Base-by-base conservation (phyloP, 225 moss, liverwort and hornwort species). In the Neckera pumila region DNA sequence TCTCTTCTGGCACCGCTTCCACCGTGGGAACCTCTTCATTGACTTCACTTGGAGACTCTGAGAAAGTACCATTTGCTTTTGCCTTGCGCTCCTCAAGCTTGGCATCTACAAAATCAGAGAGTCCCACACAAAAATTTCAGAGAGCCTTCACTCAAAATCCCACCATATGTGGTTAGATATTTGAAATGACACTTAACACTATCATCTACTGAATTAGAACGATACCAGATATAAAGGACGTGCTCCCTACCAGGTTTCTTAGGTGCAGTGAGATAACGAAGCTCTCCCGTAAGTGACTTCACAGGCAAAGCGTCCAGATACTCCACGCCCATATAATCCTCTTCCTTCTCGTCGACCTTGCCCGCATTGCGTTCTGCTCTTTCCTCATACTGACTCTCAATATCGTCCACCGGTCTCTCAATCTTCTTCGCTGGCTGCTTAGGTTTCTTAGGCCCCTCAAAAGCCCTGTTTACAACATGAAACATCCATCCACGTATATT, bases 301-400 rank as follows among this genome's bases (percentile, higher is more conserved):
- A 99, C 96, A 83, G 99, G 99, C 81, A 99, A 87, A 84, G 92
- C 95, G 86, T 99, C 97, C 77, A 97, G 92, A 36, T 95, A 94
- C 87, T 99, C 97, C 76, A 95, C 94, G 77, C 90, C 90, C 80
- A 89, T 77, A 49, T 90, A 51, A 42, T 72, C 72, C 51, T 92
- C 90, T 28, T 49, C 88, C n/a, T 80, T 86, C 76, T 88, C 79
- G 40, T 89, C 92, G 72, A 75, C 87, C 83, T 84, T 93, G 12
- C 90, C 91, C 28, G 90, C 86, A 88, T 85, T 94, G 34, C 92
- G 93, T 76, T 90, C 90, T 73, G 94, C 92, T 90, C 92, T 93
- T 67, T 92, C 96, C 90, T 99, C 99, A 88, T 97, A 99, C 47
- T 89, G 91, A 34, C 92, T 93, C 87, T 99, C 99, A 86, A 97